Percentiles rank a stretch among this genome's conserved stretches.
Conservation (phyloP, 306 rosid species). For the Canavalia gladiata region DNA sequence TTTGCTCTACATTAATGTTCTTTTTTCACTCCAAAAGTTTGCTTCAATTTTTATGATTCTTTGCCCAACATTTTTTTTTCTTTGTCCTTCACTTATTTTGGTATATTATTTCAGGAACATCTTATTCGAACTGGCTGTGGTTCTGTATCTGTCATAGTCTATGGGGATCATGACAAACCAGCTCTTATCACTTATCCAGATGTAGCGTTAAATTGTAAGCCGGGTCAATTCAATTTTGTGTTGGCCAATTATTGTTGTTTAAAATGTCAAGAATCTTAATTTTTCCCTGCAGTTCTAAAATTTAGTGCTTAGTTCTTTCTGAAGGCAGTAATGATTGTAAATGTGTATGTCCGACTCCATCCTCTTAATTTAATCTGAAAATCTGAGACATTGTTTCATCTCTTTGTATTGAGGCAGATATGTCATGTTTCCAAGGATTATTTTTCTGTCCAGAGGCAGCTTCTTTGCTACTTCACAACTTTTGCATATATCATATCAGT, state of each 20-base stretch:
- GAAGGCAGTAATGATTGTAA: slow-evolving; percentile 3
- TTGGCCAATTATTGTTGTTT: not conserved
- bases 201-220: slow-evolving; percentile 87
- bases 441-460: slow-evolving; percentile 95
- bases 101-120: slow-evolving; percentile 72
- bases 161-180: slow-evolving; percentile 90
- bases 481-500: slow-evolving; percentile 92
- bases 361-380: slow-evolving; percentile 31
- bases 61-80: slow-evolving; percentile 20
- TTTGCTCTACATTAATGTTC: slow-evolving; percentile 40
- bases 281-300: not conserved
- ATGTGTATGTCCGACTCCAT: not conserved
- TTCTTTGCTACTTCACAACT: slow-evolving; percentile 94
- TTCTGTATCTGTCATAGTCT: slow-evolving; percentile 83
- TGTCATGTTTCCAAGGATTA: slow-evolving; percentile 96
- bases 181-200: slow-evolving; percentile 91
- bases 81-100: not conserved
- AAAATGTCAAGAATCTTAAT: not conserved
- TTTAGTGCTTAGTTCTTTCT: slow-evolving; percentile 18
- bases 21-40: slow-evolving; percentile 19
- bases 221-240: slow-evolving; percentile 7
- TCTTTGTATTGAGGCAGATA: slow-evolving; percentile 63
- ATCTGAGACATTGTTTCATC: slow-evolving; percentile 18
- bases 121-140: slow-evolving; percentile 81
- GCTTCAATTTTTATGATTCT: slow-evolving; percentile 14